Percentiles rank a stretch among this genome's conserved stretches.
Evolutionary conservation across 1,139 yeast species (phyloP).

Genomic region (Arxiozyma telluris): DNA sequence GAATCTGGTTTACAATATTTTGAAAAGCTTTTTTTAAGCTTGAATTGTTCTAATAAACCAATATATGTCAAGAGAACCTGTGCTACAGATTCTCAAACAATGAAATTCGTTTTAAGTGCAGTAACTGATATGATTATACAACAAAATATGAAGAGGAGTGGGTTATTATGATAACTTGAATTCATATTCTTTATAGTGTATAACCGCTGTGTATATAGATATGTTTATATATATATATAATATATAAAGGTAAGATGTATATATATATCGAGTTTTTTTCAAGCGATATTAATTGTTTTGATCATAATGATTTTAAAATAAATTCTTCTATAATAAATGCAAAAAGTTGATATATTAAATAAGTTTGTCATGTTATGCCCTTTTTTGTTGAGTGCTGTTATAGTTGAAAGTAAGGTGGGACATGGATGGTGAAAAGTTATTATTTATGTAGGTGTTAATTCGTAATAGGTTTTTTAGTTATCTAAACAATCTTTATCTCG

Average conservation of each 20-base stretch:
- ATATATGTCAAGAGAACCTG: slow-evolving; percentile 88
- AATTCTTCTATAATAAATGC: not conserved
- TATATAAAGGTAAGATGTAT: not conserved
- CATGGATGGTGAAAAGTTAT: too few relatives aligned
- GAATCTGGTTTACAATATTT: slow-evolving; percentile 61
- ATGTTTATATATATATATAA: not conserved
- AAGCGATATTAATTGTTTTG: too few relatives aligned
- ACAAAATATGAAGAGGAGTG: slow-evolving; percentile 73
- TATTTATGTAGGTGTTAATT: not conserved
- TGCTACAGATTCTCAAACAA: slow-evolving; percentile 84
- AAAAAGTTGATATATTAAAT: too few relatives aligned
- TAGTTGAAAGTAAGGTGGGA: too few relatives aligned
- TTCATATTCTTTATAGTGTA: not conserved
- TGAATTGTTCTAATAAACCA: slow-evolving; percentile 60
- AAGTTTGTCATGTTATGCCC: too few relatives aligned
- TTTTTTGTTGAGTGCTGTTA: too few relatives aligned
- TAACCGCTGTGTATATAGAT: not conserved
- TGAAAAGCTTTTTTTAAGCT: slow-evolving; percentile 51
- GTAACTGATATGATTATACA: slow-evolving; percentile 88
- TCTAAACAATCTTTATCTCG: slow-evolving; percentile 3
- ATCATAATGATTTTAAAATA: not conserved
- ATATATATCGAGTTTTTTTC: too few relatives aligned
- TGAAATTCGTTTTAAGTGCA: slow-evolving; percentile 85
- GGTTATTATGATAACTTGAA: slow-evolving; percentile 43
- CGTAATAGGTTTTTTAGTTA: not conserved